Evolutionary conservation across 2,329 filamentous ascomycete species (phyloP).

Genomic region (Fusarium brevicatenulatum): DNA sequence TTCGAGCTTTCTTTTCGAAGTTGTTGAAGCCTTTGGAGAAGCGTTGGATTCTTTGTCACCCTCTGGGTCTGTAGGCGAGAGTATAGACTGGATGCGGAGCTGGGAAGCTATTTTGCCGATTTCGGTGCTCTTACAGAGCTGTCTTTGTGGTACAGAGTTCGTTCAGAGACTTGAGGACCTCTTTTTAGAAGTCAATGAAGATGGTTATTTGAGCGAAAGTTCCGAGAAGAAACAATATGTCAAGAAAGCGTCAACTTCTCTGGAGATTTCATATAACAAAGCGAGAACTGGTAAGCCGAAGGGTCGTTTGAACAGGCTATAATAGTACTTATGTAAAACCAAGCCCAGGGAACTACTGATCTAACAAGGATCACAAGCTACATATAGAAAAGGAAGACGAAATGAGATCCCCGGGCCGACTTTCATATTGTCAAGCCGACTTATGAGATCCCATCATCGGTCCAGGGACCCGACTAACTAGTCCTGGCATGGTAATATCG

Average conservation of each 20-base stretch:
- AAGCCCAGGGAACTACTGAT: not conserved
- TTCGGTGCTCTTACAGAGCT: slow-evolving; percentile 49
- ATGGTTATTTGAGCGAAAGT: not conserved
- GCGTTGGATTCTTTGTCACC: slow-evolving; percentile 49
- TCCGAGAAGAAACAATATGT: not conserved
- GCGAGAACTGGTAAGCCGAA: not conserved
- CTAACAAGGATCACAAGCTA: not conserved
- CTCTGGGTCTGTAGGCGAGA: slow-evolving; percentile 58
- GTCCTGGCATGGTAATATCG: slow-evolving; percentile 29
- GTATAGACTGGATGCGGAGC: slow-evolving; percentile 62
- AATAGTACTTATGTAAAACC: not conserved
- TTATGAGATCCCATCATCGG: slow-evolving; percentile 27
- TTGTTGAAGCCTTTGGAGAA: not conserved
- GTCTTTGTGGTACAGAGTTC: not conserved
- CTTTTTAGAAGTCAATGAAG: not conserved
- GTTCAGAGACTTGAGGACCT: not conserved
- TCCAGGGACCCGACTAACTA: slow-evolving; percentile 29
- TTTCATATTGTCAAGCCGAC: slow-evolving; percentile 8
- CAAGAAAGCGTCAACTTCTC: not conserved
- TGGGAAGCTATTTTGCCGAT: slow-evolving; percentile 62
- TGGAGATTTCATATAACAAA: not conserved
- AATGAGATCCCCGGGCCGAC: slow-evolving; percentile 16
- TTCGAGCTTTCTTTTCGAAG: slow-evolving; percentile 6
- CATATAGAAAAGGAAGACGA: not conserved
- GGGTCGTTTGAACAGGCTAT: not conserved